Conservation (phyloP, 108 stramenopile species). For the Asterionellopsis glacialis region DNA sequence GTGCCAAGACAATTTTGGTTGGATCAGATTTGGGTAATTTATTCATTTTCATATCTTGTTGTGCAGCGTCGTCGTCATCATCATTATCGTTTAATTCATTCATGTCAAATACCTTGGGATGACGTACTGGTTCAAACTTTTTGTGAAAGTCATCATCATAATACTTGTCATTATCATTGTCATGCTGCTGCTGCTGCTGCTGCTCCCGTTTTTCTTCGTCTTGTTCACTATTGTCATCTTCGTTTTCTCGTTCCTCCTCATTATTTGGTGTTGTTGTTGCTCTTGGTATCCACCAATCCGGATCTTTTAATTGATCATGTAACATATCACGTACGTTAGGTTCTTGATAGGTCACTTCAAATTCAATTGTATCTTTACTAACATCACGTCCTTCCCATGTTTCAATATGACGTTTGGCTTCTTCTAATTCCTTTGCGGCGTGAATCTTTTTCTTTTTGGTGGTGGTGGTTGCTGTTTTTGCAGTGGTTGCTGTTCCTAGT, state of each 20-base stretch:
- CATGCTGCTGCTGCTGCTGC: constrained; percentile 34
- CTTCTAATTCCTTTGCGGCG: no score
- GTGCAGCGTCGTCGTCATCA: background rate
- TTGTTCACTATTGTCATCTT: constrained; percentile 10
- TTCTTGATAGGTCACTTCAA: no score
- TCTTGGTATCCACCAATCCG: no score
- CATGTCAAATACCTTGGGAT: no score
- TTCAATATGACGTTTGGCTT: no score
- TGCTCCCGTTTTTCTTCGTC: constrained; percentile 20
- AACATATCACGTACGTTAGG: no score
- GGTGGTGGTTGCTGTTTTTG: constrained; percentile 24
- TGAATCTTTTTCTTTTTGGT: constrained; percentile 22
- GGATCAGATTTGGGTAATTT: constrained; percentile 17
- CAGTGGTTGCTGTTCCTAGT: constrained; percentile 6
- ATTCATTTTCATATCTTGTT: background rate
- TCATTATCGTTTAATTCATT: background rate
- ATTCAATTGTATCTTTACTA: no score
- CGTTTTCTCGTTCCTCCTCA: background rate
- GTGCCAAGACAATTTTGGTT: constrained; percentile 24
- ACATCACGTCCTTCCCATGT: no score
- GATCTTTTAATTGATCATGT: no score
- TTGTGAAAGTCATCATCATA: constrained; percentile 1
- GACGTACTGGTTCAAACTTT: no score
- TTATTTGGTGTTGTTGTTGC: no score
- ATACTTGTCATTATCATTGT: constrained; percentile 35